Evolutionary conservation across 495 filamentous ascomycete species (phyloP).

Genomic region (Astrocystis sublimbata): DNA sequence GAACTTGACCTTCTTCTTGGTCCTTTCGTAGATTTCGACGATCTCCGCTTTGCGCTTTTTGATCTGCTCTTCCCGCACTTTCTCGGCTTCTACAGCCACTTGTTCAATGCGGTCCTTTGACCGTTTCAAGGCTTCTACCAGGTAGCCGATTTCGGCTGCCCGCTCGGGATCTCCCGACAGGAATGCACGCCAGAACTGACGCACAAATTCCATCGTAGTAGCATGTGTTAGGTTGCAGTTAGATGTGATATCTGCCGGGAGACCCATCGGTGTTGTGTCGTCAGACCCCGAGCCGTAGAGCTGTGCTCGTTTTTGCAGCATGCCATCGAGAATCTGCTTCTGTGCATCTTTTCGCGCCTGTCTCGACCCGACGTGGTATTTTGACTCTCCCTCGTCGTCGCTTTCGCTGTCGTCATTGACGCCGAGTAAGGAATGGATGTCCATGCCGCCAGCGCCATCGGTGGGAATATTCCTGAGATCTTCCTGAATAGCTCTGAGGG

Average conservation of each 20-base stretch:
- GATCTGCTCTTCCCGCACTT: conserved; percentile 60
- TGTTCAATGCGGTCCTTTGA: conserved; percentile 78
- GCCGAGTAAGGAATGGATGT: conserved; percentile 60
- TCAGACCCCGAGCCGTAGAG: conserved; percentile 45
- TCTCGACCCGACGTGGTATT: conserved; percentile 59
- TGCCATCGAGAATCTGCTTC: conserved; percentile 55
- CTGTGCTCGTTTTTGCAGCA: conserved; percentile 55
- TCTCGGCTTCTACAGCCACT: conserved; percentile 77
- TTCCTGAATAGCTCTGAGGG: conserved; percentile 62
- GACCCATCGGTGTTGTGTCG: conserved; percentile 57
- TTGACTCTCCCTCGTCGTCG: conserved; percentile 55
- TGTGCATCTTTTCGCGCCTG: conserved; percentile 55
- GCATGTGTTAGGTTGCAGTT: conserved; percentile 82
- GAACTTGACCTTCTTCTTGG: conserved; percentile 66
- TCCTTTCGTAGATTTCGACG: conserved; percentile 63
- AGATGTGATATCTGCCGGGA: conserved; percentile 67
- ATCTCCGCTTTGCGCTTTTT: conserved; percentile 70
- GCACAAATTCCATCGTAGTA: conserved; percentile 90
- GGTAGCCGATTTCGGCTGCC: conserved; percentile 70
- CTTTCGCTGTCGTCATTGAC: conserved; percentile 67
- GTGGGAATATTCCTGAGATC: conserved; percentile 58
- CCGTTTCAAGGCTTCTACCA: conserved; percentile 74
- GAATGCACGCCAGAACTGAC: conserved; percentile 91
- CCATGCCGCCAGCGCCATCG: conserved; percentile 50
- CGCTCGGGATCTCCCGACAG: conserved; percentile 78